phyloP scores from a whole-genome alignment of 148 eudicot genomes.

The Agrostemma githago region DNA sequence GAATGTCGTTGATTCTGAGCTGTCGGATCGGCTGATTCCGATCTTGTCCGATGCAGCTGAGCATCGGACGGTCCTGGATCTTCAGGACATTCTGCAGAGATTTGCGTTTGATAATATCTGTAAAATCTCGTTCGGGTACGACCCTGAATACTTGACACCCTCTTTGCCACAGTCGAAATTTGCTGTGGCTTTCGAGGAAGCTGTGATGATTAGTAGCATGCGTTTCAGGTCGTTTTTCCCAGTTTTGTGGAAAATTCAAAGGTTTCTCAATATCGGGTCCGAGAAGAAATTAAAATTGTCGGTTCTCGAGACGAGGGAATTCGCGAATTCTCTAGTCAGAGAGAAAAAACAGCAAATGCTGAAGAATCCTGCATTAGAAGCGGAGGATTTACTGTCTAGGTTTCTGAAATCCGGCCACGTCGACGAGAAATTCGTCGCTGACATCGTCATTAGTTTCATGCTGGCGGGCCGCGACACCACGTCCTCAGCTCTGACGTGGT shows the following conservation, averaged over 20 bases:
- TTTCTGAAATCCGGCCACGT: slow-evolving; percentile 35
- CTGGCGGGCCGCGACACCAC: slow-evolving; percentile 46
- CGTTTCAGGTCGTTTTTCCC: slow-evolving; percentile 29
- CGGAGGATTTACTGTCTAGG: slow-evolving; percentile 40
- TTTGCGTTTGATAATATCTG: slow-evolving; percentile 33
- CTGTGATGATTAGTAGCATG: slow-evolving; percentile 23
- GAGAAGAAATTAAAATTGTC: slow-evolving; percentile 36
- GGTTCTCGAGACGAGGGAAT: slow-evolving; percentile 13
- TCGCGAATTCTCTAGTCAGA: slow-evolving; percentile 18
- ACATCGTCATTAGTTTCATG: slow-evolving; percentile 42
- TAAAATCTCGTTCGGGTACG: slow-evolving; percentile 46
- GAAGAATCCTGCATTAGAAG: neutral
- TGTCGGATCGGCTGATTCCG: slow-evolving; percentile 40
- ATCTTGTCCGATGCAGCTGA: slow-evolving; percentile 19
- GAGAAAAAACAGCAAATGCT: slow-evolving; percentile 10
- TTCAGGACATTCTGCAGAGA: slow-evolving; percentile 29
- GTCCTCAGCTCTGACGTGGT: slow-evolving; percentile 42
- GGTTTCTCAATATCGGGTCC: slow-evolving; percentile 36
- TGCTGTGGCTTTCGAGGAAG: slow-evolving; percentile 40
- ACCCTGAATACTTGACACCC: slow-evolving; percentile 33
- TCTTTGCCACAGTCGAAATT: slow-evolving; percentile 28
- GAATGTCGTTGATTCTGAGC: slow-evolving; percentile 39
- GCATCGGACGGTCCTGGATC: slow-evolving; percentile 21
- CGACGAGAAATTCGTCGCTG: slow-evolving; percentile 36
- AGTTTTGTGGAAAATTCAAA: slow-evolving; percentile 30